Percentiles rank a stretch among this genome's conserved stretches.
phyloP scores from a whole-genome alignment of 2,329 filamentous ascomycete species.

The Phaeosphaeriaceae sp. region DNA sequence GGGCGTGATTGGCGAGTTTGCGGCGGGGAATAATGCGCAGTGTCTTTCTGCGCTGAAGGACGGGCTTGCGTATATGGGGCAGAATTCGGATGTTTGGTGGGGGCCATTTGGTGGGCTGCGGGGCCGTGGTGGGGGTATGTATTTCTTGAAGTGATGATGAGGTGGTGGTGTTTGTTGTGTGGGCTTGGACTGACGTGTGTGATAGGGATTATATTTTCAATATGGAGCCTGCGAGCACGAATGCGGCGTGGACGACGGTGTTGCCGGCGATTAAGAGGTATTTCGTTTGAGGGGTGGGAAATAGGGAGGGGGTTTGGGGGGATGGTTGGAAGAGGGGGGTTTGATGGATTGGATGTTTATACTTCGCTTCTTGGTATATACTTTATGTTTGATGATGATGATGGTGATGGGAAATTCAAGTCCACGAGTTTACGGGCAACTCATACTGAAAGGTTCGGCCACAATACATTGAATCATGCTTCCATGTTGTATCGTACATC shows the following conservation, averaged over 20 bases:
- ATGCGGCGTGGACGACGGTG: slow-evolving; percentile 49
- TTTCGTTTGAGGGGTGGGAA: slow-evolving; percentile 22
- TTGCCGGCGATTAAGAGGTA: slow-evolving; percentile 47
- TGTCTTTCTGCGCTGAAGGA: slow-evolving; percentile 59
- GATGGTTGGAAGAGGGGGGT: too few species aligned
- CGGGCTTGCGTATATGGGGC: slow-evolving; percentile 56
- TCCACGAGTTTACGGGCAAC: too few species aligned
- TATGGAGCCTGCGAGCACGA: slow-evolving; percentile 56
- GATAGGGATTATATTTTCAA: slow-evolving; percentile 52
- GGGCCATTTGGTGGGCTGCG: slow-evolving; percentile 62
- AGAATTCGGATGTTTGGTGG: slow-evolving; percentile 61
- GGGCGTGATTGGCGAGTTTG: slow-evolving; percentile 63
- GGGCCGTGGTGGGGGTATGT: slow-evolving; percentile 58
- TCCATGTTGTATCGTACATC: too few species aligned
- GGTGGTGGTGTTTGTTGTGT: too few species aligned
- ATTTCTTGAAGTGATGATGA: not conserved
- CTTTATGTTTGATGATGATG: too few species aligned
- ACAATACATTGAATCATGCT: too few species aligned
- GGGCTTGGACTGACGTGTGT: not conserved
- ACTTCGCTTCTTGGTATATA: too few species aligned
- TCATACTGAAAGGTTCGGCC: too few species aligned
- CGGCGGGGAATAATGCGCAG: slow-evolving; percentile 57
- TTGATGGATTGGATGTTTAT: too few species aligned
- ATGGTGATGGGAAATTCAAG: too few species aligned
- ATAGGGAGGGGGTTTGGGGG: not conserved